Evolutionary conservation across 2,329 filamentous ascomycete genomes (phyloP).

Genomic region (Colletotrichum cereale): DNA sequence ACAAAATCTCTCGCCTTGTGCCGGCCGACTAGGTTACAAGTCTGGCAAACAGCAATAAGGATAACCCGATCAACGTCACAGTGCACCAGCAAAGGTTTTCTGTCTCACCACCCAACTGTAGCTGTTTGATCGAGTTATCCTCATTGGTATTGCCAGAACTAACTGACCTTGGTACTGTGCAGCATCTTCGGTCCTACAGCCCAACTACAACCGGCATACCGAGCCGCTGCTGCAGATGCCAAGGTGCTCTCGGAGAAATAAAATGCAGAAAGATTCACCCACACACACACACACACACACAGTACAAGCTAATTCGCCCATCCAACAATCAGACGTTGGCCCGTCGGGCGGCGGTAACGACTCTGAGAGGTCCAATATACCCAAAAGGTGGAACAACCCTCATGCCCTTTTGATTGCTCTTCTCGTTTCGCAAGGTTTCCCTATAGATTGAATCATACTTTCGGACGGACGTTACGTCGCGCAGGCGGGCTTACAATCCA

Average conservation of each 20-base stretch:
- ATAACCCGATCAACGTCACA: too few relatives aligned
- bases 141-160: too few relatives aligned
- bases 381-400: slow-evolving; percentile 19
- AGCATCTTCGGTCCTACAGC: slow-evolving; percentile 18
- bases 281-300: too few relatives aligned
- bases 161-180: too few relatives aligned
- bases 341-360: slow-evolving; percentile 25
- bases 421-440: slow-evolving; percentile 16
- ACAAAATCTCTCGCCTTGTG: neutral
- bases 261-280: neutral
- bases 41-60: too few relatives aligned
- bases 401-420: slow-evolving; percentile 9
- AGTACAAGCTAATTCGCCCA: slow-evolving; percentile 21
- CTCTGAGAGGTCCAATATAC: slow-evolving; percentile 31
- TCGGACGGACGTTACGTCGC: slow-evolving; percentile 6
- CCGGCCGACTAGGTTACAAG: too few relatives aligned
- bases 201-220: slow-evolving; percentile 18
- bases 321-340: slow-evolving; percentile 34
- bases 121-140: too few relatives aligned
- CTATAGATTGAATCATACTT: slow-evolving; percentile 15
- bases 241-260: slow-evolving; percentile 33
- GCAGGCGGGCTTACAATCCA: slow-evolving; percentile 4
- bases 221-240: slow-evolving; percentile 33
- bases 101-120: too few relatives aligned
- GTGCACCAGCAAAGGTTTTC: too few relatives aligned